Conservation (phyloP, 768 basidiomycete species). For the Scleroderma bovista region DNA sequence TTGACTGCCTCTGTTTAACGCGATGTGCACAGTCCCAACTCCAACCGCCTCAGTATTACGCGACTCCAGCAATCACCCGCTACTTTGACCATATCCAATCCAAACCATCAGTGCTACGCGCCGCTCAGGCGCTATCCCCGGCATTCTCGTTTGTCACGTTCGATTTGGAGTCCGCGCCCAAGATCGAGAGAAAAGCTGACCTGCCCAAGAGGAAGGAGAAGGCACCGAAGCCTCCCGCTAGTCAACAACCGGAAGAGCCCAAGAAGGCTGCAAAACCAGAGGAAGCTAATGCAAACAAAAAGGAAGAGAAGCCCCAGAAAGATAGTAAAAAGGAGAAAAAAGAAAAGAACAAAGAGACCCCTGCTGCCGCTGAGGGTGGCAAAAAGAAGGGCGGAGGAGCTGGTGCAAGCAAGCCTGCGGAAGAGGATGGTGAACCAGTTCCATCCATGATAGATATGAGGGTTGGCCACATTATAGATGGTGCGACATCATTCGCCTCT, state of each 20-base stretch:
- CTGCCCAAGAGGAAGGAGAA: slow-evolving; percentile 78
- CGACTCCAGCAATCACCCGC: slow-evolving; percentile 78
- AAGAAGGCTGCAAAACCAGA: slow-evolving; percentile 37
- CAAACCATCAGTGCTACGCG: slow-evolving; percentile 52
- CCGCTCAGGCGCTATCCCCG: slow-evolving; percentile 46
- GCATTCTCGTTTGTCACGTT: slow-evolving; percentile 57
- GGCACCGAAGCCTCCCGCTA: slow-evolving; percentile 28
- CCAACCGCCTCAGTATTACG: slow-evolving; percentile 67
- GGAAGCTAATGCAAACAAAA: slow-evolving; percentile 8
- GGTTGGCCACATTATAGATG: slow-evolving; percentile 88
- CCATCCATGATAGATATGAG: slow-evolving; percentile 98
- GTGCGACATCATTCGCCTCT: slow-evolving; percentile 39
- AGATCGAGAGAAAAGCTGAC: slow-evolving; percentile 64
- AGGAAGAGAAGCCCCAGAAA: slow-evolving; percentile 32
- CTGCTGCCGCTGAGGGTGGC: slow-evolving; percentile 17
- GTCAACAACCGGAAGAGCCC: slow-evolving; percentile 19
- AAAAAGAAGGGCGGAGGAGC: slow-evolving; percentile 17
- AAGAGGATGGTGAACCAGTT: slow-evolving; percentile 74
- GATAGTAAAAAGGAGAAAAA: slow-evolving; percentile 60
- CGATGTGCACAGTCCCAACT: slow-evolving; percentile 52
- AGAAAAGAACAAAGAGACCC: slow-evolving; percentile 3
- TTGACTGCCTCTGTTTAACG: slow-evolving; percentile 5
- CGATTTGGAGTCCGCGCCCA: slow-evolving; percentile 73
- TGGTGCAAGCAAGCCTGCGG: slow-evolving; percentile 31
- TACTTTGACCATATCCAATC: slow-evolving; percentile 96